A percentile compares a stretch with the other conserved stretches of the same genome.
Evolutionary conservation across 2,329 filamentous ascomycete species (phyloP).

Genomic region (Tolypocladium nubicola): DNA sequence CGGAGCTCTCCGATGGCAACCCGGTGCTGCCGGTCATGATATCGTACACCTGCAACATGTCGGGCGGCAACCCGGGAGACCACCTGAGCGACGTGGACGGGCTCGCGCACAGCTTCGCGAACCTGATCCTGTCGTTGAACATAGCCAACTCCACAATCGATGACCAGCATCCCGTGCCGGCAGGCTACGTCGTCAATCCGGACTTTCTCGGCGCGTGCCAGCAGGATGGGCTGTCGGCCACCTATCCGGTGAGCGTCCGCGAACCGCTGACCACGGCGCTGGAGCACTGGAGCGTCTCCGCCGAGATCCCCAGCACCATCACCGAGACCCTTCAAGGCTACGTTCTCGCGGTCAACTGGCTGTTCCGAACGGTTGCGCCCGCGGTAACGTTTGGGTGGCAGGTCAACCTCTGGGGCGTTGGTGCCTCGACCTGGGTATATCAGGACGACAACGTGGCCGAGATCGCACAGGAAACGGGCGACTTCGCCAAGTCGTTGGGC

Average conservation of each 20-base stretch:
- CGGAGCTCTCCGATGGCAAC: neutral
- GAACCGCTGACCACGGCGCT: neutral
- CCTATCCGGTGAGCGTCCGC: neutral
- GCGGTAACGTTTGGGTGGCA: constrained; percentile 1
- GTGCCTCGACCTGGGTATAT: neutral
- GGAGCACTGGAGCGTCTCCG: neutral
- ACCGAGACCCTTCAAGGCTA: neutral
- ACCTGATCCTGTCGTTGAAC: constrained; percentile 1
- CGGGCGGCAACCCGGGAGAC: neutral
- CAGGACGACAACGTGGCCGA: neutral
- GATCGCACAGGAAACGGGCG: neutral
- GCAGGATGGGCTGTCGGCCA: neutral
- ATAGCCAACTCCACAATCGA: neutral
- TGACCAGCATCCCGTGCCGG: neutral
- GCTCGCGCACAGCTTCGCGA: constrained; percentile 1
- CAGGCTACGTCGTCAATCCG: constrained; percentile 1
- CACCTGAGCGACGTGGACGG: neutral
- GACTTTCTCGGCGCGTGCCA: constrained; percentile 1
- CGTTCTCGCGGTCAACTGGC: constrained; percentile 3
- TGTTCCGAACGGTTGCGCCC: neutral
- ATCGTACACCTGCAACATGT: constrained; percentile 3
- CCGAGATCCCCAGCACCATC: neutral
- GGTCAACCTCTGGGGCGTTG: constrained; percentile 2
- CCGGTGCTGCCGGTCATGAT: constrained; percentile 1
- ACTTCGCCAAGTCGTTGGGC: neutral